These are phyloP conservation scores for Russula earlei DNA, from an alignment of 768 basidiomycete genomes.

Conservation along the genomic window DNA sequence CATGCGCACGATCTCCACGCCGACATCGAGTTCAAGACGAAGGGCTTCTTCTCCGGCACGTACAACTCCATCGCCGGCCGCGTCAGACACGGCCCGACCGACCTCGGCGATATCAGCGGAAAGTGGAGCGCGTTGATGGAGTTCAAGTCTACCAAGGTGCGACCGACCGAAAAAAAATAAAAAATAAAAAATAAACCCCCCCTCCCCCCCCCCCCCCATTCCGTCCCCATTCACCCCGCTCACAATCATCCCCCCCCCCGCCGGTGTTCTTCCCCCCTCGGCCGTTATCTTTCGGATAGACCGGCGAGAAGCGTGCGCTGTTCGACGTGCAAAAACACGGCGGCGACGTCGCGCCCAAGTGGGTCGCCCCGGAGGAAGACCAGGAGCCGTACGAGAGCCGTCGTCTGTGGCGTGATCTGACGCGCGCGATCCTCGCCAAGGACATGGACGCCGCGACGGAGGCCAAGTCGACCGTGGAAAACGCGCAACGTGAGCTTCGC, in stretches of 20 bases:
- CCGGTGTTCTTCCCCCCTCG: too few species aligned
- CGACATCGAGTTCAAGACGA: slow-evolving; percentile 96
- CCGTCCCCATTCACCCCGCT: too few species aligned
- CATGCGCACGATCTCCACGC: slow-evolving; percentile 62
- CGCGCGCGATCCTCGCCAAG: slow-evolving; percentile 71
- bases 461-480: slow-evolving; percentile 86
- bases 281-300: slow-evolving; percentile 29
- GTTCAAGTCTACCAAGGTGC: slow-evolving; percentile 59
- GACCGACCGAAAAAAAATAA: slow-evolving; percentile 10
- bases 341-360: slow-evolving; percentile 65
- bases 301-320: slow-evolving; percentile 58
- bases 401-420: slow-evolving; percentile 78
- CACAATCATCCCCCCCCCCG: too few species aligned
- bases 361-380: slow-evolving; percentile 73
- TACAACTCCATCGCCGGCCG: slow-evolving; percentile 87
- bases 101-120: slow-evolving; percentile 81
- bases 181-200: too few species aligned
- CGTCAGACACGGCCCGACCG: slow-evolving; percentile 51
- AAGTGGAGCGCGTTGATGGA: slow-evolving; percentile 91
- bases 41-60: slow-evolving; percentile 96
- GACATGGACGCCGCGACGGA: slow-evolving; percentile 94
- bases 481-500: slow-evolving; percentile 78
- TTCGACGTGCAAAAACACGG: slow-evolving; percentile 81
- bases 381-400: slow-evolving; percentile 80
- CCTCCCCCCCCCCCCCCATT: not conserved